Conservation (phyloP, 495 filamentous ascomycete species). For the Chaetomium cochliodes region DNA sequence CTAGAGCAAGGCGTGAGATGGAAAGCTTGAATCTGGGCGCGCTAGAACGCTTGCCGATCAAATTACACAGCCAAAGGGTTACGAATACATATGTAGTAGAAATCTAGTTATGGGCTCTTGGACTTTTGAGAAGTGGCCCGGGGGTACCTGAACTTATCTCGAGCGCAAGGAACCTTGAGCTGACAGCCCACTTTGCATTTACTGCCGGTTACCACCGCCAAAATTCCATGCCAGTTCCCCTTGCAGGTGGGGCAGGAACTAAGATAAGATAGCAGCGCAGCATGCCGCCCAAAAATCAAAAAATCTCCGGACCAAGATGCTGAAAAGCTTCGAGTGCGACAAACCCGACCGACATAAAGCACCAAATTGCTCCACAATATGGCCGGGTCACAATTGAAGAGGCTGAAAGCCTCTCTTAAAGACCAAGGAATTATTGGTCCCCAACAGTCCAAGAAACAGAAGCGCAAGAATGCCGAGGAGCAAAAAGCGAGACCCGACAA, state of each 20-base stretch:
- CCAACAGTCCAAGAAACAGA: slow-evolving; percentile 89
- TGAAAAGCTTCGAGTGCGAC: not conserved
- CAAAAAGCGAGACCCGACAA: slow-evolving; percentile 61
- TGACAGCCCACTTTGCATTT: not conserved
- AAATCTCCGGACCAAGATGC: slow-evolving; percentile 25
- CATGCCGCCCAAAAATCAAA: slow-evolving; percentile 26
- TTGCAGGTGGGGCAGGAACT: slow-evolving; percentile 20
- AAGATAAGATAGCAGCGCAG: slow-evolving; percentile 36
- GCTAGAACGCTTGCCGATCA: too few species aligned
- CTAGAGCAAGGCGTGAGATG: too few species aligned
- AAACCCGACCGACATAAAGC: not conserved
- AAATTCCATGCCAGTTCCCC: slow-evolving; percentile 23
- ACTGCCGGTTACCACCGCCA: slow-evolving; percentile 32
- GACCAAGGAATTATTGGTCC: slow-evolving; percentile 85
- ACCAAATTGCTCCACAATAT: slow-evolving; percentile 49
- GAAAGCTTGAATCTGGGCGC: too few species aligned
- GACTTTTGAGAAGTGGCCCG: too few species aligned
- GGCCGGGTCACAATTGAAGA: slow-evolving; percentile 94
- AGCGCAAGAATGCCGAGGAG: slow-evolving; percentile 67
- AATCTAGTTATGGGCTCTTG: too few species aligned
- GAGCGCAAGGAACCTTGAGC: too few species aligned
- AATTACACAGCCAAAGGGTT: too few species aligned
- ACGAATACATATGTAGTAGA: too few species aligned
- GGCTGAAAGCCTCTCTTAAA: slow-evolving; percentile 82
- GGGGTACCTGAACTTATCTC: too few species aligned